Conservation (phyloP, 257 asterid genomes). For the Gentiana macrophylla region DNA sequence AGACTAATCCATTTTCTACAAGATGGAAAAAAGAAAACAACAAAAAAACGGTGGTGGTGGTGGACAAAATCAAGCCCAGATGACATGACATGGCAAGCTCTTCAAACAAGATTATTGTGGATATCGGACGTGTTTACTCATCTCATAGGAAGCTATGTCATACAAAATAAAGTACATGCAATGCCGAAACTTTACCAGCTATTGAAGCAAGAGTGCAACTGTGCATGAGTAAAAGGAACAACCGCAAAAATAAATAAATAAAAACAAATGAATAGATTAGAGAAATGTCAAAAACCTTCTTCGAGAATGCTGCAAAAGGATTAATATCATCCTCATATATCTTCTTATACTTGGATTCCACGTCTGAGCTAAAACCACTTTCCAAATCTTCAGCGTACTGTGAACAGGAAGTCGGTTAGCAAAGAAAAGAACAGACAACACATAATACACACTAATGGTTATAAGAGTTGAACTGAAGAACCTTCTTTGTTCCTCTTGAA, state of each 20-base stretch:
- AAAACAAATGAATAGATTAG: conserved; percentile 5
- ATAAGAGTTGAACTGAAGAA: conserved; percentile 19
- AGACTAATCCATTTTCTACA: background rate
- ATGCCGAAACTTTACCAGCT: no score
- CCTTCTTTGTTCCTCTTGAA: conserved; percentile 99
- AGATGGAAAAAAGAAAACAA: background rate
- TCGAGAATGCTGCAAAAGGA: conserved; percentile 98
- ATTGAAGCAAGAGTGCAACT: no score
- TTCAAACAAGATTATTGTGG: background rate
- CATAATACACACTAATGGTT: conserved; percentile 6
- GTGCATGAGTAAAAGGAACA: background rate
- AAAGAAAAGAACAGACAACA: conserved; percentile 10
- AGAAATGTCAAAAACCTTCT: conserved; percentile 43
- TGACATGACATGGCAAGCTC: background rate
- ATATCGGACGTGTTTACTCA: background rate
- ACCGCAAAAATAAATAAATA: conserved; percentile 3
- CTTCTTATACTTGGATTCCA: conserved; percentile 96
- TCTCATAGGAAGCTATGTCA: background rate
- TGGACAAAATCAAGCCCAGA: background rate
- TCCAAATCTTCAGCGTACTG: conserved; percentile 95
- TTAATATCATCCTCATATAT: conserved; percentile 95
- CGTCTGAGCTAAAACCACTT: conserved; percentile 93
- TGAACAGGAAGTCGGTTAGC: conserved; percentile 16
- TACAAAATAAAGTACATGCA: background rate
- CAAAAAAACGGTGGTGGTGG: background rate